Conservation (phyloP, 495 filamentous ascomycete species). For the Cercophora scortea region DNA sequence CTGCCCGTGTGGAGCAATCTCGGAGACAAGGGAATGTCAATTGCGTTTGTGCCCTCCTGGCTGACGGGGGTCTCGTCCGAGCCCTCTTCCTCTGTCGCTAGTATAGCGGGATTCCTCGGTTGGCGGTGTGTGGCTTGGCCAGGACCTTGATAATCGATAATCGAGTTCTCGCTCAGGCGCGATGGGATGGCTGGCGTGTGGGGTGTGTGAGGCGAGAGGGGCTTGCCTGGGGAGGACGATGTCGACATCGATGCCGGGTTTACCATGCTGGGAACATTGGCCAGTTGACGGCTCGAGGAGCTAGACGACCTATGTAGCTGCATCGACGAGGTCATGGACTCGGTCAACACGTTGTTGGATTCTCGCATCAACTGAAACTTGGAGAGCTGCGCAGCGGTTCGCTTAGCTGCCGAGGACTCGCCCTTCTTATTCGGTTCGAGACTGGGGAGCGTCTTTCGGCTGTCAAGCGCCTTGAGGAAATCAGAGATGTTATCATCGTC, state of each 20-base stretch:
- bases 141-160: conserved; percentile 59
- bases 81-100: conserved; percentile 27
- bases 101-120: conserved; percentile 9
- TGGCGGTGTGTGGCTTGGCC: conserved; percentile 13
- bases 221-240: conserved; percentile 84
- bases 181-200: conserved; percentile 91
- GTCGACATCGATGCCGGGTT: conserved; percentile 74
- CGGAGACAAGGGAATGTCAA: conserved; percentile 78
- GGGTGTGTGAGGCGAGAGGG: conserved; percentile 86
- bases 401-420: conserved; percentile 50
- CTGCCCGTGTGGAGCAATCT: conserved; percentile 48
- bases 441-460: conserved; percentile 68
- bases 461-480: conserved; percentile 80
- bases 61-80: conserved; percentile 23
- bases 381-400: conserved; percentile 60
- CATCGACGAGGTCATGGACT: conserved; percentile 80
- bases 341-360: conserved; percentile 74
- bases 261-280: conserved; percentile 77
- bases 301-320: conserved; percentile 73
- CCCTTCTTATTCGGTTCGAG: conserved; percentile 50
- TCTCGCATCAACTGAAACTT: conserved; percentile 81
- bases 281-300: conserved; percentile 76
- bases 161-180: conserved; percentile 80
- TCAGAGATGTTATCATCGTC: conserved; percentile 90
- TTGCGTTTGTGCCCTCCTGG: conserved; percentile 54